A percentile compares a stretch with the other conserved stretches of the same genome.
phyloP scores from a whole-genome alignment of 495 filamentous ascomycete genomes.

The Pyrenula aspistea region DNA sequence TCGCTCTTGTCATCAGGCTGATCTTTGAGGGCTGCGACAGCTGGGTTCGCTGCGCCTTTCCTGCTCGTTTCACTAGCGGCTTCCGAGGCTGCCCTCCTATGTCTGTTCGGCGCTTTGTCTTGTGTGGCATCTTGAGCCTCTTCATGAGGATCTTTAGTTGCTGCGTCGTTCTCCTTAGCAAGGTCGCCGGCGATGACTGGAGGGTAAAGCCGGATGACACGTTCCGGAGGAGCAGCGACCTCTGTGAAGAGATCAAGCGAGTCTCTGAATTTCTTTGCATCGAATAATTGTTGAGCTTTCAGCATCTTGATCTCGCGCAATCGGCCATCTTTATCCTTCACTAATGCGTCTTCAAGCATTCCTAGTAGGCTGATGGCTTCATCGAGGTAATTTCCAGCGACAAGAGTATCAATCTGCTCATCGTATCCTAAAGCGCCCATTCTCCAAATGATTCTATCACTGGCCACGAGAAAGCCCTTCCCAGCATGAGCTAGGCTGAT shows the following conservation, averaged over 20 bases:
- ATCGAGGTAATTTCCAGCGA: constrained; percentile 65
- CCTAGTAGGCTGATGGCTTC: constrained; percentile 82
- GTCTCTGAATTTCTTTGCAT: constrained; percentile 70
- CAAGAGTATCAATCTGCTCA: constrained; percentile 74
- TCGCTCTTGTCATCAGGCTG: constrained; percentile 13
- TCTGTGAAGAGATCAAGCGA: constrained; percentile 84
- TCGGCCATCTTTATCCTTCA: constrained; percentile 70
- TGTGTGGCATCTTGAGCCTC: constrained; percentile 12
- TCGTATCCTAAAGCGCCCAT: constrained; percentile 94
- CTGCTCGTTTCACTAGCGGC: constrained; percentile 8
- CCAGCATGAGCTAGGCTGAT: constrained; percentile 86
- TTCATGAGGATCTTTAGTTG: constrained; percentile 31
- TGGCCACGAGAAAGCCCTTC: constrained; percentile 84
- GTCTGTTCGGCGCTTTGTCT: constrained; percentile 30
- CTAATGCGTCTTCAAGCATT: constrained; percentile 84
- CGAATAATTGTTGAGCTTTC: constrained; percentile 80
- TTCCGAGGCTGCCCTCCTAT: constrained; percentile 44
- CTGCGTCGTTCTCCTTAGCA: constrained; percentile 40
- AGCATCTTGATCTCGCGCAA: constrained; percentile 75
- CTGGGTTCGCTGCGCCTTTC: not conserved
- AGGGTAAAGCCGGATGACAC: constrained; percentile 79
- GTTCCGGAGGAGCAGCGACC: constrained; percentile 76
- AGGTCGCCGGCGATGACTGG: constrained; percentile 72
- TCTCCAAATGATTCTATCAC: constrained; percentile 83
- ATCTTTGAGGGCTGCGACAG: not conserved